Conservation (phyloP, 2,329 filamentous ascomycete species). For the Zymoseptoria crescenta region DNA sequence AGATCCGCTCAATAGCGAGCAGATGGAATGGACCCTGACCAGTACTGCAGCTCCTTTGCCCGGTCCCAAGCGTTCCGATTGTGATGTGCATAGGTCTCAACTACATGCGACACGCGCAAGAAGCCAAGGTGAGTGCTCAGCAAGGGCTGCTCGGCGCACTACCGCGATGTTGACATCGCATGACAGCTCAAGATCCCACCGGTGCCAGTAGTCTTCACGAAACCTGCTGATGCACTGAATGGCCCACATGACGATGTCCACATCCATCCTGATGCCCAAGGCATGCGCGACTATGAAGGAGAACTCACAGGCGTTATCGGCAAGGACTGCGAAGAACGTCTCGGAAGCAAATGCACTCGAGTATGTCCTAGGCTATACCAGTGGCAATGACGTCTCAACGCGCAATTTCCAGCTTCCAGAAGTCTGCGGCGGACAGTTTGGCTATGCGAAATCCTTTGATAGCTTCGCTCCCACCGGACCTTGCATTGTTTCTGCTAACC, state of each 20-base stretch:
- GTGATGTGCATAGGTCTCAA: constrained; percentile 53
- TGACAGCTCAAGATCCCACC: too few relatives aligned
- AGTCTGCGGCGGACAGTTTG: too few relatives aligned
- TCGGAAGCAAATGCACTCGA: constrained; percentile 55
- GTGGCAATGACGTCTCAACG: constrained; percentile 71
- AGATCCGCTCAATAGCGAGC: too few relatives aligned
- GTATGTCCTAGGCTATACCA: constrained; percentile 65
- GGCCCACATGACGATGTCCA: too few relatives aligned
- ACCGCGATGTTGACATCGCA: too few relatives aligned
- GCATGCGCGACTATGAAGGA: constrained; percentile 68
- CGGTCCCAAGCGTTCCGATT: constrained; percentile 45
- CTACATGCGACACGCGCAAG: constrained; percentile 52
- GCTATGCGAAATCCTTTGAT: constrained; percentile 8
- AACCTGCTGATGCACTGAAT: too few relatives aligned
- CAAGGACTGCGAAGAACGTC: constrained; percentile 56
- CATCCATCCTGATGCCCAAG: too few relatives aligned
- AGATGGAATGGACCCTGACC: too few relatives aligned
- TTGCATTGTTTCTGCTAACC: neutral
- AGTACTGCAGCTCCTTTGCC: constrained; percentile 48
- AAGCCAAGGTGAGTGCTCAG: too few relatives aligned
- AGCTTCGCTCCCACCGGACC: constrained; percentile 6
- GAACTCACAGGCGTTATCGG: constrained; percentile 68
- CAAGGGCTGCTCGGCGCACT: too few relatives aligned
- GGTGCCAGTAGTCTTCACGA: too few relatives aligned
- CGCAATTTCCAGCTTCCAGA: constrained; percentile 58